Conservation (phyloP, 2,329 filamentous ascomycete genomes). For the Neopestalotiopsis sp. region DNA sequence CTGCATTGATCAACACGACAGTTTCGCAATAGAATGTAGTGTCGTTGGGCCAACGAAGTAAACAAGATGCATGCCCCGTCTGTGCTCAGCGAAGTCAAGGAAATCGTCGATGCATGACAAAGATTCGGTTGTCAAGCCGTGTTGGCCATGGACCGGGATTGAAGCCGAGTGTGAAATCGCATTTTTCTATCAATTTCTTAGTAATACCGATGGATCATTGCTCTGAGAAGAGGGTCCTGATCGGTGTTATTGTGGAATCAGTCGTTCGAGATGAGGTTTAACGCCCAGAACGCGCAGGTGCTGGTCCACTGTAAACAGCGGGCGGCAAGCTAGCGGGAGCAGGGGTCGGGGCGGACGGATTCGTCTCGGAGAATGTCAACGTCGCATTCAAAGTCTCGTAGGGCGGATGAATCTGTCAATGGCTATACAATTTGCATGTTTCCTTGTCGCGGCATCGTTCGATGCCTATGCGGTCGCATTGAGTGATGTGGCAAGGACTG, state of each 20-base stretch:
- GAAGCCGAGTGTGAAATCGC: neutral
- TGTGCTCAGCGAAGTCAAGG: too few relatives aligned
- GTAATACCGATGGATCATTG: neutral
- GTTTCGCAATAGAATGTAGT: neutral
- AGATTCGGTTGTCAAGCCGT: neutral
- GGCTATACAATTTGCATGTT: neutral
- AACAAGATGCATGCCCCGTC: neutral
- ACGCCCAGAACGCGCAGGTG: neutral
- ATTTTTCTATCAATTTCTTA: neutral
- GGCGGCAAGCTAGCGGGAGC: neutral
- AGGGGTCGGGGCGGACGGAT: neutral
- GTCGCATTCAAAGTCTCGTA: neutral
- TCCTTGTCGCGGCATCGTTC: neutral
- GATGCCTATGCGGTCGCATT: neutral
- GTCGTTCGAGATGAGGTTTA: neutral
- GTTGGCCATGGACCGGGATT: neutral
- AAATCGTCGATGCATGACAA: neutral
- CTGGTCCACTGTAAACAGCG: neutral
- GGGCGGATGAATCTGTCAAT: neutral
- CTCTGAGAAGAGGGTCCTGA: neutral
- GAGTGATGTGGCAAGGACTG: neutral
- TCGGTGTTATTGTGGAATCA: neutral
- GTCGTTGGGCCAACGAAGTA: neutral
- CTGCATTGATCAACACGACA: neutral
- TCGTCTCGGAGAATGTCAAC: neutral